Conservation (phyloP, 805 yeast genomes). For the Starmerella kuoi region DNA sequence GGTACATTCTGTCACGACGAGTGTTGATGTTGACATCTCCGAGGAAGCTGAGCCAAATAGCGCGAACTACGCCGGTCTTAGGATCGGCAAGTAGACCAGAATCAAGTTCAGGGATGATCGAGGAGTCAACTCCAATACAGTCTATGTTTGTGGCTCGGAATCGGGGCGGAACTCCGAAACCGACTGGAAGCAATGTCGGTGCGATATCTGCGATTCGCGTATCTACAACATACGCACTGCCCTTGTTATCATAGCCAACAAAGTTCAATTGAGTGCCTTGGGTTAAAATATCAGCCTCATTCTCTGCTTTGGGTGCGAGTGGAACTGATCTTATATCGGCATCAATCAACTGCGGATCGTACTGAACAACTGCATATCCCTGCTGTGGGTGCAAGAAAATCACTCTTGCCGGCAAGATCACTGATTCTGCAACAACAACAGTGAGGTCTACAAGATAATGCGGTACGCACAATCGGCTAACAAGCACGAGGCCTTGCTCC, state of each 20-base stretch:
- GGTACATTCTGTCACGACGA: slow-evolving; percentile 47
- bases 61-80: slow-evolving; percentile 62
- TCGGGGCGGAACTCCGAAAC: slow-evolving; percentile 53
- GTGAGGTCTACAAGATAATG: slow-evolving; percentile 68
- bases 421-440: slow-evolving; percentile 74
- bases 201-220: slow-evolving; percentile 68
- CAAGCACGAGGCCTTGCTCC: slow-evolving; percentile 62
- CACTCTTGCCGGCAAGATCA: slow-evolving; percentile 67
- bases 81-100: slow-evolving; percentile 68
- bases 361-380: slow-evolving; percentile 71
- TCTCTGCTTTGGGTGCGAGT: slow-evolving; percentile 7
- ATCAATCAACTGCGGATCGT: slow-evolving; percentile 60
- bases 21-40: slow-evolving; percentile 57
- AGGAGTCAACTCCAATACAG: slow-evolving; percentile 61
- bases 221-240: slow-evolving; percentile 58
- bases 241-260: slow-evolving; percentile 63
- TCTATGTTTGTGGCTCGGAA: slow-evolving; percentile 79
- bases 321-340: slow-evolving; percentile 64
- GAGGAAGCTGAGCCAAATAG: slow-evolving; percentile 70
- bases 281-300: slow-evolving; percentile 30
- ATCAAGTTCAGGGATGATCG: slow-evolving; percentile 52
- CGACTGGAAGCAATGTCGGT: slow-evolving; percentile 57
- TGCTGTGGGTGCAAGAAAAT: slow-evolving; percentile 78
- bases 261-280: slow-evolving; percentile 71
- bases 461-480: slow-evolving; percentile 67